phyloP scores from a whole-genome alignment of 225 moss, liverwort and hornwort genomes.

The Marchantia polymorpha region DNA sequence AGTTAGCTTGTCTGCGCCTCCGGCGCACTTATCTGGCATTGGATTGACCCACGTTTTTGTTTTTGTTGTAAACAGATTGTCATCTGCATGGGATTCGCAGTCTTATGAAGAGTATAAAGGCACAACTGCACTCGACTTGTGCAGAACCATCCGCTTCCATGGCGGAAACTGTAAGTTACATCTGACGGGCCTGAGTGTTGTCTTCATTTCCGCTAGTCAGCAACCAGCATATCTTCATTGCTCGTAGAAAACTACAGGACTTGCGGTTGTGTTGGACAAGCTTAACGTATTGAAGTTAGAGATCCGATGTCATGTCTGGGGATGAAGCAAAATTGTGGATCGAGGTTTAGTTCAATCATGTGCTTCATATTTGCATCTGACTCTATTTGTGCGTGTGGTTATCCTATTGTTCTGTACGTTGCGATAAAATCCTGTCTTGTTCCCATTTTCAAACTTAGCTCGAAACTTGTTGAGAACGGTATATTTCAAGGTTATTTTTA shows the following conservation, averaged over 20 bases:
- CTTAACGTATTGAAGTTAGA: not conserved
- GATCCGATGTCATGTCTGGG: too few species aligned
- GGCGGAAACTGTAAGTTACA: slow-evolving; percentile 7
- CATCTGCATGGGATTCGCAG: not conserved
- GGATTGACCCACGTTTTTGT: not conserved
- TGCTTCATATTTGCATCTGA: not conserved
- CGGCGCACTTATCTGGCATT: not conserved
- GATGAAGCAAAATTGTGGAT: too few species aligned
- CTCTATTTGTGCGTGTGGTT: not conserved
- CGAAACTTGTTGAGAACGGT: not conserved
- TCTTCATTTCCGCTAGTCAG: not conserved
- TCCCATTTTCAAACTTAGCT: too few species aligned
- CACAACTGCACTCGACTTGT: not conserved
- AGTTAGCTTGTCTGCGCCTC: not conserved
- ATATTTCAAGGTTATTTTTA: not conserved
- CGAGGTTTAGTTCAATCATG: not conserved
- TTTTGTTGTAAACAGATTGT: not conserved
- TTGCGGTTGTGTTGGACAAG: not conserved
- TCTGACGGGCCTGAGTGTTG: too few species aligned
- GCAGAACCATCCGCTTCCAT: not conserved
- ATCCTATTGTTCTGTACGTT: too few species aligned
- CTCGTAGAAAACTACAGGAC: not conserved
- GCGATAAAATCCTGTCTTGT: not conserved
- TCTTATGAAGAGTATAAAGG: not conserved
- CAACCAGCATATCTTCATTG: not conserved